phyloP scores from a whole-genome alignment of 305 asterid species.

The Solanum chacoense region DNA sequence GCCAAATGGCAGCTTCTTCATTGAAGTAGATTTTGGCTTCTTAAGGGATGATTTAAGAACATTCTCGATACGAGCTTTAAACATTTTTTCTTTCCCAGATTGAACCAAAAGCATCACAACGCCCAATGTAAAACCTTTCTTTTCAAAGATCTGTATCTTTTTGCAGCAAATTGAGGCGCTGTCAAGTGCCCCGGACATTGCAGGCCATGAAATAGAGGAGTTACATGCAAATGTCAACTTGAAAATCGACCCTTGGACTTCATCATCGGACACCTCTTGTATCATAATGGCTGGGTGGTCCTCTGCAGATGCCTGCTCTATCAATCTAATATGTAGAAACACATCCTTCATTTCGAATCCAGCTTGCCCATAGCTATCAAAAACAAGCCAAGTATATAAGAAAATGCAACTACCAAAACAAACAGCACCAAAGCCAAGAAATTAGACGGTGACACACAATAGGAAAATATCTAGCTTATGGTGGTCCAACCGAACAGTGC shows the following conservation, averaged over 20 bases:
- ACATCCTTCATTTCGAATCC: conserved; percentile 96
- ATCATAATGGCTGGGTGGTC: conserved; percentile 73
- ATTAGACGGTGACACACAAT: background rate
- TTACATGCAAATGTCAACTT: conserved; percentile 90
- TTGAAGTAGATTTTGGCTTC: conserved; percentile 56
- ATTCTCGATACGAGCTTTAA: conserved; percentile 63
- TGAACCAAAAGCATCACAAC: conserved; percentile 51
- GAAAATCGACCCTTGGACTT: conserved; percentile 36
- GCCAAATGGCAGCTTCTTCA: conserved; percentile 71
- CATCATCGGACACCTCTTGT: conserved; percentile 64
- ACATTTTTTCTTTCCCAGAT: conserved; percentile 63
- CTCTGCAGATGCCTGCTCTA: conserved; percentile 68
- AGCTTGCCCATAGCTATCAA: conserved; percentile 74
- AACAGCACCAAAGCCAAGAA: background rate
- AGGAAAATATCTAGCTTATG: background rate
- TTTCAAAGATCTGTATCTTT: conserved; percentile 85
- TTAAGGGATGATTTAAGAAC: conserved; percentile 62
- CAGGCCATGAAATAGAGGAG: conserved; percentile 78
- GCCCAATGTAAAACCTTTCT: conserved; percentile 82
- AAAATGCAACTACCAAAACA: background rate
- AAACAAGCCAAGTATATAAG: background rate
- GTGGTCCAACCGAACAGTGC: background rate
- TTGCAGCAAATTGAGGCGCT: conserved; percentile 80
- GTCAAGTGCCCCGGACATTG: conserved; percentile 85
- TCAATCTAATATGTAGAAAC: conserved; percentile 80